Conservation (phyloP, 164 flowering plant species). For the Stephania japonica region DNA sequence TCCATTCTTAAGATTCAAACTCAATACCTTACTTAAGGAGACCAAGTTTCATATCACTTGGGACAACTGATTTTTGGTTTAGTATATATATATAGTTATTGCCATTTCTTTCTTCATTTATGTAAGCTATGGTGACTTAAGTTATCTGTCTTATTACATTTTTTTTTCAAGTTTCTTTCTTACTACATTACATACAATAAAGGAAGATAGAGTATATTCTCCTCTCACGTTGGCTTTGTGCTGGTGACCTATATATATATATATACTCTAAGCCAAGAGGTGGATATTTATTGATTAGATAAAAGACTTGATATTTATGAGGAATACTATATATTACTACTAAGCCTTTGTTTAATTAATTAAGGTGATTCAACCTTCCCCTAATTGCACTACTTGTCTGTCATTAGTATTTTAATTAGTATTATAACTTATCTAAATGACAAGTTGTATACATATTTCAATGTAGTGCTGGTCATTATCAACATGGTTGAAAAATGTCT, state of each 20-base stretch:
- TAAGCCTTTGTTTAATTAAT: background rate
- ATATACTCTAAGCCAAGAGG: background rate
- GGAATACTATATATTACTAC: background rate
- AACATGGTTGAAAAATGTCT: background rate
- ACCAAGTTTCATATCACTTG: too few species aligned
- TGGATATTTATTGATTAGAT: background rate
- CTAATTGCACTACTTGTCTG: background rate
- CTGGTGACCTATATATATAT: too few species aligned
- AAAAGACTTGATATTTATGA: background rate
- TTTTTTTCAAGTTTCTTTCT: too few species aligned
- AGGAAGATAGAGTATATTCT: too few species aligned
- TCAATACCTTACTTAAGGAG: too few species aligned
- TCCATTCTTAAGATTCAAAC: too few species aligned
- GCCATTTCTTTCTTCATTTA: too few species aligned
- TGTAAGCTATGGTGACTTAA: too few species aligned
- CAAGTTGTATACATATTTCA: background rate
- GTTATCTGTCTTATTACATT: too few species aligned
- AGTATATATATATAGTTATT: too few species aligned
- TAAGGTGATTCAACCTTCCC: background rate
- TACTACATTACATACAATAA: too few species aligned
- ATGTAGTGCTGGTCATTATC: background rate
- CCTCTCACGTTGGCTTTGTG: background rate
- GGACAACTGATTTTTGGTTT: too few species aligned
- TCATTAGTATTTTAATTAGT: background rate
- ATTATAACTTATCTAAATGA: background rate